Conservation (phyloP, 2,329 filamentous ascomycete genomes). For the Didymella keratinophila region DNA sequence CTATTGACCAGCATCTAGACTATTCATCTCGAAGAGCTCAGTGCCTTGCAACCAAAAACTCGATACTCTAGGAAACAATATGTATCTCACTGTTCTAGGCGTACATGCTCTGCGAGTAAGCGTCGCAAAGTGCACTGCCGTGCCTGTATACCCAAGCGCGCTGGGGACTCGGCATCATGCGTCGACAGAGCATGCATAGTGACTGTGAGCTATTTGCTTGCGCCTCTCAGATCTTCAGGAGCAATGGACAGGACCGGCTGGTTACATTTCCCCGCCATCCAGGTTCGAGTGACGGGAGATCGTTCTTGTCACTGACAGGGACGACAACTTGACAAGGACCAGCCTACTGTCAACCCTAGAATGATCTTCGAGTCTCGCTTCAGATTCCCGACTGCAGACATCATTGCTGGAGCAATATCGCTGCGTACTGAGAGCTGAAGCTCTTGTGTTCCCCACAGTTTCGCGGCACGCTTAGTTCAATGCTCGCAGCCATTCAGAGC, state of each 20-base stretch:
- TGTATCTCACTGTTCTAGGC: neutral
- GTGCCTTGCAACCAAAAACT: neutral
- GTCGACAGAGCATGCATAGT: neutral
- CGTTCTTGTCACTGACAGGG: neutral
- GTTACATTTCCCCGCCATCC: neutral
- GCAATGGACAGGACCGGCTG: neutral
- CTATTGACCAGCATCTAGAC: conserved; percentile 18
- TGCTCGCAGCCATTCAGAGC: conserved; percentile 5
- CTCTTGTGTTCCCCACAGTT: conserved; percentile 27
- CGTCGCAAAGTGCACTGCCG: neutral
- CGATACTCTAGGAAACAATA: neutral
- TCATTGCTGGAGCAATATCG: neutral
- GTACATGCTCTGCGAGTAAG: neutral
- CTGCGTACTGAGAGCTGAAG: neutral
- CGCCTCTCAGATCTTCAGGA: neutral
- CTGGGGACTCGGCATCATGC: neutral
- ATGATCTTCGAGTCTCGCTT: neutral
- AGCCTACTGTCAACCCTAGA: neutral
- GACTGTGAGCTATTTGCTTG: conserved; percentile 4
- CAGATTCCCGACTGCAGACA: neutral
- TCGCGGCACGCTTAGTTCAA: conserved; percentile 7
- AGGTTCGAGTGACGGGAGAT: conserved; percentile 1
- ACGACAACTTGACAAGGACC: neutral
- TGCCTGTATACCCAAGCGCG: neutral
- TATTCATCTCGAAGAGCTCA: conserved; percentile 14